Evolutionary conservation across 2,329 filamentous ascomycete genomes (phyloP).

Genomic region (Purpureocillium takamizusanense): DNA sequence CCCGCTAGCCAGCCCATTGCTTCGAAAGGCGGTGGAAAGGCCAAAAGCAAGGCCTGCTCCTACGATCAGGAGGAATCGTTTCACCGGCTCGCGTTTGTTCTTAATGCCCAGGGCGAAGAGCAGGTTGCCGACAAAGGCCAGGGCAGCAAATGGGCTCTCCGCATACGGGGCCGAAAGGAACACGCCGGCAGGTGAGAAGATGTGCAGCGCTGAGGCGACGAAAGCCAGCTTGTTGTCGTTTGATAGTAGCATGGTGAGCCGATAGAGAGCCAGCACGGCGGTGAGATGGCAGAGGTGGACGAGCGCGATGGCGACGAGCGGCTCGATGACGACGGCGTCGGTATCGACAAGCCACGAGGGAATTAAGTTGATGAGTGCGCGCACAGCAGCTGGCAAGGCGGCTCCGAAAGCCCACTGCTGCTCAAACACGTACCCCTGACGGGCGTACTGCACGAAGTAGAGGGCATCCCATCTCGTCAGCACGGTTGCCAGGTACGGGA

Average conservation of each 20-base stretch:
- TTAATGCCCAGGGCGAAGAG: conserved; percentile 48
- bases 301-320: conserved; percentile 53
- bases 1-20: conserved; percentile 81
- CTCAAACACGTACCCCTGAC: conserved; percentile 61
- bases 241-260: conserved; percentile 51
- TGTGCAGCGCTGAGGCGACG: conserved; percentile 62
- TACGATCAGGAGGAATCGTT: conserved; percentile 44
- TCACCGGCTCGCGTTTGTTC: conserved; percentile 13
- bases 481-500: conserved; percentile 40
- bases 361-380: conserved; percentile 21
- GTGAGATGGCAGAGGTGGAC: conserved; percentile 69
- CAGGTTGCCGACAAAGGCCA: conserved; percentile 67
- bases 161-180: conserved; percentile 84
- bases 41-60: conserved; percentile 62
- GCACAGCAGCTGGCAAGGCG: conserved; percentile 34
- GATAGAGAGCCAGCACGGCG: conserved; percentile 64
- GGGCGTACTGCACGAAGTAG: conserved; percentile 59
- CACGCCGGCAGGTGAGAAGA: conserved; percentile 78
- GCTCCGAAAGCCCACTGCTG: conserved; percentile 78
- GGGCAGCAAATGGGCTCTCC: conserved; percentile 69
- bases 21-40: conserved; percentile 63
- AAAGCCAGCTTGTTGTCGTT: conserved; percentile 49
- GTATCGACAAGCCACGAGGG: conserved; percentile 12
- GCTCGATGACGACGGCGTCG: conserved; percentile 19
- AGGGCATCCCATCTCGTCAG: conserved; percentile 75